Conservation (phyloP, 2,329 filamentous ascomycete species). For the Fonsecaea nubica region DNA sequence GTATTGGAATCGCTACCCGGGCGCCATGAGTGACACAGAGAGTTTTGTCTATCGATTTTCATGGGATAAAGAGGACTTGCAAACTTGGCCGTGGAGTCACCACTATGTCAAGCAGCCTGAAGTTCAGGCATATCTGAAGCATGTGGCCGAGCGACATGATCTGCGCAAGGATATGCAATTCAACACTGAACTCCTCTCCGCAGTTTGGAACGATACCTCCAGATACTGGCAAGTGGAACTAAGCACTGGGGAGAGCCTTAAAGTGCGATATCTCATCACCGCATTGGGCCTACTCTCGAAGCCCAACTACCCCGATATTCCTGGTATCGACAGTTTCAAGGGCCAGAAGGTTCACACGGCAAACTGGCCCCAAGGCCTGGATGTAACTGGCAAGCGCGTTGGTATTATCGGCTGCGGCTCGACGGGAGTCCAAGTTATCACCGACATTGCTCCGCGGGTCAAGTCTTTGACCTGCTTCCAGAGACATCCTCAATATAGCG, state of each 20-base stretch:
- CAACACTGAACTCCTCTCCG: conserved; percentile 51
- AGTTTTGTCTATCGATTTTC: conserved; percentile 47
- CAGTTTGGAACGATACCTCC: conserved; percentile 47
- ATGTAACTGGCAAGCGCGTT: conserved; percentile 47
- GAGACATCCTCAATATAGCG: conserved; percentile 43
- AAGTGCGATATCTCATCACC: conserved; percentile 48
- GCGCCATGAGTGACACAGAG: conserved; percentile 45
- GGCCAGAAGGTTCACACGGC: conserved; percentile 51
- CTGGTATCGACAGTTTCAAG: conserved; percentile 48
- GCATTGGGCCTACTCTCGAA: conserved; percentile 50
- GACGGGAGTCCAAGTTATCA: conserved; percentile 63
- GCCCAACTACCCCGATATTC: conserved; percentile 48
- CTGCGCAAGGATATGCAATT: conserved; percentile 56
- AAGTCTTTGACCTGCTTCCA: conserved; percentile 45
- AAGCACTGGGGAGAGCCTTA: conserved; percentile 47
- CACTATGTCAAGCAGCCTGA: conserved; percentile 44
- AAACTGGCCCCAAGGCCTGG: conserved; percentile 47
- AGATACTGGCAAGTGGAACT: conserved; percentile 54
- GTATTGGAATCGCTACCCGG: conserved; percentile 50
- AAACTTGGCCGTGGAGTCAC: conserved; percentile 30
- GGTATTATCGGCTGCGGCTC: conserved; percentile 70
- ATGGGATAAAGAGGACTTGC: conserved; percentile 44
- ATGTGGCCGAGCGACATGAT: conserved; percentile 54
- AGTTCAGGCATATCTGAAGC: conserved; percentile 55
- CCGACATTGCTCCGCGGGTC: conserved; percentile 42